phyloP scores from a whole-genome alignment of 805 yeast genomes.

The Saccharomyces eubayanus region DNA sequence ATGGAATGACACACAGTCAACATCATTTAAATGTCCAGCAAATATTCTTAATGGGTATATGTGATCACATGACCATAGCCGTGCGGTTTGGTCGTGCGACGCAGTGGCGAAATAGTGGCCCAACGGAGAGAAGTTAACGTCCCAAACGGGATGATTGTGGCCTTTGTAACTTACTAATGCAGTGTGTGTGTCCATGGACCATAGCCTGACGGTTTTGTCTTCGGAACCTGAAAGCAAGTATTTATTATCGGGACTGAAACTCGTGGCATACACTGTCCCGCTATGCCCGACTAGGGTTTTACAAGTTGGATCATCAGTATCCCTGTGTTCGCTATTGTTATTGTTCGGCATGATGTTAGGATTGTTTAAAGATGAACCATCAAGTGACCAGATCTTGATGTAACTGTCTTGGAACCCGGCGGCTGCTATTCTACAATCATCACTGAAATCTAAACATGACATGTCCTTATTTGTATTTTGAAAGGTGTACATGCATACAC shows the following conservation, averaged over 20 bases:
- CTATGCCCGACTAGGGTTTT: constrained; percentile 71
- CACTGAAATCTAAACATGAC: constrained; percentile 80
- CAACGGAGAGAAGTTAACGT: constrained; percentile 84
- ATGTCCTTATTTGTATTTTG: constrained; percentile 88
- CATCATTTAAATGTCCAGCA: constrained; percentile 96
- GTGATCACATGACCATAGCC: constrained; percentile 97
- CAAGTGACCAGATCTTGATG: constrained; percentile 86
- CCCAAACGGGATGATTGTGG: constrained; percentile 96
- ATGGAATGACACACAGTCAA: constrained; percentile 89
- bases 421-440: constrained; percentile 78
- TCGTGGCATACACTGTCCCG: constrained; percentile 85
- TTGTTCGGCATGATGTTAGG: constrained; percentile 45
- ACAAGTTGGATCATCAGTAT: constrained; percentile 20
- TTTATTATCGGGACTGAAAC: constrained; percentile 84
- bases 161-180: constrained; percentile 92
- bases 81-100: constrained; percentile 94
- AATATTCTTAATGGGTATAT: constrained; percentile 90
- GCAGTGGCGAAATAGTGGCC: constrained; percentile 99
- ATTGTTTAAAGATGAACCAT: constrained; percentile 74
- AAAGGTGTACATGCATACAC: constrained; percentile 96
- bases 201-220: constrained; percentile 83
- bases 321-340: constrained; percentile 37
- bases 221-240: constrained; percentile 78
- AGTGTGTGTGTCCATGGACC: constrained; percentile 89
- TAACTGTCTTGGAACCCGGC: constrained; percentile 92